phyloP scores from a whole-genome alignment of 2,329 filamentous ascomycete species.

The Exophiala aquamarina region DNA sequence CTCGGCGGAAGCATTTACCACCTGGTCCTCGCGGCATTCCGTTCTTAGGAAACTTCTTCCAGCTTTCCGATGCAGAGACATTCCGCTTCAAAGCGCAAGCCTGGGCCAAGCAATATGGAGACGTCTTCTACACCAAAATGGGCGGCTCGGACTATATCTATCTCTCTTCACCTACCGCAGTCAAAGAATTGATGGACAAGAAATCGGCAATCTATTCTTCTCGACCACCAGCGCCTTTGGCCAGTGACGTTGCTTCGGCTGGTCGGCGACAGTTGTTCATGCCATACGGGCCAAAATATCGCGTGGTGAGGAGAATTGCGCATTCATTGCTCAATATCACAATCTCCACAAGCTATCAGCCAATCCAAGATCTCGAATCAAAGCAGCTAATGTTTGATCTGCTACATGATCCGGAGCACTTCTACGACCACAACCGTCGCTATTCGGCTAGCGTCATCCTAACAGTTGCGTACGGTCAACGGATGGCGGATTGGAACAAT shows the following conservation, averaged over 20 bases:
- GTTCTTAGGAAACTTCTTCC: slow-evolving; percentile 21
- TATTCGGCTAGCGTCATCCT: slow-evolving; percentile 53
- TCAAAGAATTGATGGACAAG: slow-evolving; percentile 53
- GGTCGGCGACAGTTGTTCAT: slow-evolving; percentile 49
- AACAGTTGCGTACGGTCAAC: slow-evolving; percentile 52
- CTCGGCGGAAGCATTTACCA: slow-evolving; percentile 18
- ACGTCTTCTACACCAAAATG: slow-evolving; percentile 34
- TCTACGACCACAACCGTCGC: slow-evolving; percentile 48
- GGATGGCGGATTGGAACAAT: slow-evolving; percentile 43
- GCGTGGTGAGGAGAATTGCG: slow-evolving; percentile 42
- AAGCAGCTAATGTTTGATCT: slow-evolving; percentile 46
- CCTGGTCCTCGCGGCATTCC: slow-evolving; percentile 21
- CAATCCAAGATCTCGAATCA: slow-evolving; percentile 51
- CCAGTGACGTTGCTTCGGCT: slow-evolving; percentile 32
- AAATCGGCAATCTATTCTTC: slow-evolving; percentile 41
- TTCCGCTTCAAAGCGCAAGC: slow-evolving; percentile 31
- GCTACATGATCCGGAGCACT: slow-evolving; percentile 39
- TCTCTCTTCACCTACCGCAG: slow-evolving; percentile 52
- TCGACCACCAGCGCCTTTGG: slow-evolving; percentile 31
- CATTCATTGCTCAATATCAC: slow-evolving; percentile 47
- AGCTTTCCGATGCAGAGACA: slow-evolving; percentile 27
- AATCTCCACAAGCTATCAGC: slow-evolving; percentile 46
- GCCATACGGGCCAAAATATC: slow-evolving; percentile 51
- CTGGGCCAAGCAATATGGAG: slow-evolving; percentile 38
- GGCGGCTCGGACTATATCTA: slow-evolving; percentile 34